phyloP scores from a whole-genome alignment of 1,284 basidiomycete genomes.

The Ceratobasidium sp. region DNA sequence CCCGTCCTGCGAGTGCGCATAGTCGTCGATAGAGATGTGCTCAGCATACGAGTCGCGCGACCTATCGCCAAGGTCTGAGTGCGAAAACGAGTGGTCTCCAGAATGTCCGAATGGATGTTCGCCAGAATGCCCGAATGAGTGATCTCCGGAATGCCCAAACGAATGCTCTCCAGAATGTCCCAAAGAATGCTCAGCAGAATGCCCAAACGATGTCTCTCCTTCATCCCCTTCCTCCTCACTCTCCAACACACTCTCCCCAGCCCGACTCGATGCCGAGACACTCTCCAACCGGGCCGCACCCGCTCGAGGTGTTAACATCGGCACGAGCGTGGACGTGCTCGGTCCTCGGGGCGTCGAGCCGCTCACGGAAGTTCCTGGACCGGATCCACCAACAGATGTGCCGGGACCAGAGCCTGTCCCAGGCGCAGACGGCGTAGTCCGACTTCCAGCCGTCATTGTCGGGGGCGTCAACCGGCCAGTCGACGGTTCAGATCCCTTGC shows the following conservation, averaged over 20 bases:
- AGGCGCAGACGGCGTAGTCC: not conserved
- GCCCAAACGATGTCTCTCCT: constrained; percentile 54
- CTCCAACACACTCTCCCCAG: constrained; percentile 13
- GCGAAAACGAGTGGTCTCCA: constrained; percentile 17
- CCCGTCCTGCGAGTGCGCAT: constrained; percentile 57
- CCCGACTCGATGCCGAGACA: not conserved
- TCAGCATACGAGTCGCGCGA: constrained; percentile 56
- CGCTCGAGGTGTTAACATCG: constrained; percentile 29
- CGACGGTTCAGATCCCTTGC: constrained; percentile 20
- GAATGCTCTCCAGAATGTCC: constrained; percentile 52
- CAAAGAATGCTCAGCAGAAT: constrained; percentile 43
- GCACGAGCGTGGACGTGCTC: constrained; percentile 37
- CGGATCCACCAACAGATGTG: not conserved
- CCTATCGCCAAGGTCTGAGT: constrained; percentile 29
- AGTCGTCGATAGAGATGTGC: constrained; percentile 60
- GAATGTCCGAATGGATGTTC: not conserved
- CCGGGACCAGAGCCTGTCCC: not conserved
- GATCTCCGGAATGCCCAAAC: constrained; percentile 60
- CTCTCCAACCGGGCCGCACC: constrained; percentile 29
- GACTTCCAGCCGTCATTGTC: constrained; percentile 16
- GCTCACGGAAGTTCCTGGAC: constrained; percentile 10
- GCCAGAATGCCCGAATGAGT: constrained; percentile 9
- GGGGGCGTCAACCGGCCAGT: constrained; percentile 4
- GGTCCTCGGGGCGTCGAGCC: constrained; percentile 38
- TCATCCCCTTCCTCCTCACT: constrained; percentile 50